phyloP scores from a whole-genome alignment of 306 rosid species.

The Mimosa pudica region DNA sequence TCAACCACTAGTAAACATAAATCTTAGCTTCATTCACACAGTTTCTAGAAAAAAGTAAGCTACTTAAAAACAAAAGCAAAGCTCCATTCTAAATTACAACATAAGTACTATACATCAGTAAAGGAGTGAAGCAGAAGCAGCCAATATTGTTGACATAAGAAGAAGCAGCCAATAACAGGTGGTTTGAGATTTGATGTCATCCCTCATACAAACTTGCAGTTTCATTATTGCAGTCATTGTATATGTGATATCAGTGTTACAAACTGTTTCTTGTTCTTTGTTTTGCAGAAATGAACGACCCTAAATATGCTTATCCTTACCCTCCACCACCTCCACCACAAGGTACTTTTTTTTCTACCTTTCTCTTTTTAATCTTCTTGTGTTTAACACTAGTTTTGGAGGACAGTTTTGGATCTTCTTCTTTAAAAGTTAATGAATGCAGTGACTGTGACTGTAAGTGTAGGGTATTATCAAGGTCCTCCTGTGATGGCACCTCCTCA shows the following conservation, averaged over 20 bases:
- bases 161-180: not conserved
- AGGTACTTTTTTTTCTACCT: conserved; percentile 15
- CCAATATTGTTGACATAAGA: not conserved
- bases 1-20: not conserved
- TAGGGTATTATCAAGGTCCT: conserved; percentile 92
- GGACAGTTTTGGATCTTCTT: not conserved
- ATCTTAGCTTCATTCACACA: not conserved
- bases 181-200: not conserved
- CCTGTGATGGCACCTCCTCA: conserved; percentile 94
- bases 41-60: not conserved
- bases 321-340: conserved; percentile 40
- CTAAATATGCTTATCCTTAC: conserved; percentile 71
- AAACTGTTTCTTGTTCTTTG: not conserved
- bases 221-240: not conserved
- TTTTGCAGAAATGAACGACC: conserved; percentile 57
- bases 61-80: not conserved
- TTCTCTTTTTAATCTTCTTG: not conserved
- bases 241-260: not conserved
- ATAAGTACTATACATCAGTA: not conserved
- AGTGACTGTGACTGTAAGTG: not conserved
- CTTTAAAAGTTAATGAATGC: not conserved
- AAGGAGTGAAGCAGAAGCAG: not conserved
- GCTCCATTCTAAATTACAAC: not conserved
- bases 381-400: not conserved
- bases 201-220: not conserved